phyloP scores from a whole-genome alignment of 2,329 filamentous ascomycete species.

The Drechslera avenae region DNA sequence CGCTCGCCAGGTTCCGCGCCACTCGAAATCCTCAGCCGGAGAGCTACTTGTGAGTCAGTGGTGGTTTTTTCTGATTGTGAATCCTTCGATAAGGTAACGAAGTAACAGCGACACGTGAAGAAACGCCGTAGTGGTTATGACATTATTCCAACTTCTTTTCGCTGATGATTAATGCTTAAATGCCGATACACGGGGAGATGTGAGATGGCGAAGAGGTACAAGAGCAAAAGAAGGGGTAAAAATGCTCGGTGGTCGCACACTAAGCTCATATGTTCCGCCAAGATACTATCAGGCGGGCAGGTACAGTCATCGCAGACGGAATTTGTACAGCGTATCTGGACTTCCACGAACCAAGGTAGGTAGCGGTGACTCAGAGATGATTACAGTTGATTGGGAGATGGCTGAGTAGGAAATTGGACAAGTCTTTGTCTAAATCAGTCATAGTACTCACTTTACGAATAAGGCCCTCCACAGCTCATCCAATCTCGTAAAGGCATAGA shows the following conservation, averaged over 20 bases:
- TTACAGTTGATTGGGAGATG: not conserved
- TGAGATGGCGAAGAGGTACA: no score
- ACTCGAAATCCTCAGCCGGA: conserved; percentile 59
- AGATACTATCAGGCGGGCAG: conserved; percentile 1
- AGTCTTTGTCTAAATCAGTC: conserved; percentile 6
- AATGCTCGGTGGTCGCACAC: not conserved
- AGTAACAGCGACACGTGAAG: not conserved
- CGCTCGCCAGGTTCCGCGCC: conserved; percentile 84
- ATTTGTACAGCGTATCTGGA: not conserved
- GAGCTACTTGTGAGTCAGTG: conserved; percentile 43
- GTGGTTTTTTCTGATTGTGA: not conserved
- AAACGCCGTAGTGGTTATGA: not conserved
- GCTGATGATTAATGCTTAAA: no score
- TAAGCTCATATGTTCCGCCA: not conserved
- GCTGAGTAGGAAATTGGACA: conserved; percentile 8
- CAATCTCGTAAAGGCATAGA: conserved; percentile 81
- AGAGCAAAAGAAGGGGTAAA: no score
- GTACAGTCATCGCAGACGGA: conserved; percentile 7
- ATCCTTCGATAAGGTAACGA: not conserved
- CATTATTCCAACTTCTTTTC: no score
- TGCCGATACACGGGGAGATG: no score
- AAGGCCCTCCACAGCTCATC: conserved; percentile 90
- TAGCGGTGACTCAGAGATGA: conserved; percentile 1
- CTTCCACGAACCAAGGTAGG: not conserved
- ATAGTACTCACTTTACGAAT: conserved; percentile 76